Base-by-base conservation (phyloP, 306 rosid genomes). In the Rosa chinensis region DNA sequence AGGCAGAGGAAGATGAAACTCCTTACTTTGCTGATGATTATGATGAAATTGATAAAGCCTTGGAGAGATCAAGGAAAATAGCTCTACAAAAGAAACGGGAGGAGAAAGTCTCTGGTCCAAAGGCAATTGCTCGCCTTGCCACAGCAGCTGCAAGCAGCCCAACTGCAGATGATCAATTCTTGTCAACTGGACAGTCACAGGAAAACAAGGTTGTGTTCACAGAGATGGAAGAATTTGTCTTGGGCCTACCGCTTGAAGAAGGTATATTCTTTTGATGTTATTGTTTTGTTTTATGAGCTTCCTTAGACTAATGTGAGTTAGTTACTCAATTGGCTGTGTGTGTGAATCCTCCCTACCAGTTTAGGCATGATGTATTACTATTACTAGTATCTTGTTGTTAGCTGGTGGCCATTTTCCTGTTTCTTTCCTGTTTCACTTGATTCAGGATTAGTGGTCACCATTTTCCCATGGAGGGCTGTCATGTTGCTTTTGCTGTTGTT, bases 161-260 rank as follows among this genome's bases (percentile, higher is more conserved):
- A 82, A 66, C 71, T 78, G 88, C 83, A 39, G 91, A 91, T 80
- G 88, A 85, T 75, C 86, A 85, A 84, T 84, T 75, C 78, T 71
- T 82, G 52, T 48, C 82, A 20, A 69, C 88, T 53, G 98, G 86
- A 77, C 96, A 95, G 79, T 83, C 87, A 21, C 89, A 87, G 64
- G 97, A 91, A 80, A 92, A 90, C 80, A 91, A 90, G 87, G 93
- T 95, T 70, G 98, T 91, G 74, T 89, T 95, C 77, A 90, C 99
- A 49, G 96, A 95, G 89, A 93, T 95, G 99, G 97, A 95, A 87
- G 99, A 95, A 82, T 95, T 91, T 89, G 96, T 95, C 72, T 91
- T 92, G 96, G 92, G 99, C 84, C 93, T 93, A 78, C 98, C 91
- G 85, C 89, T 93, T 81, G 99, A 89, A 75, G 96, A 95, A 91